A percentile compares a stretch with the other conserved stretches of the same genome.
phyloP scores from a whole-genome alignment of 2,329 filamentous ascomycete genomes.

The Harringtonia aguacate region DNA sequence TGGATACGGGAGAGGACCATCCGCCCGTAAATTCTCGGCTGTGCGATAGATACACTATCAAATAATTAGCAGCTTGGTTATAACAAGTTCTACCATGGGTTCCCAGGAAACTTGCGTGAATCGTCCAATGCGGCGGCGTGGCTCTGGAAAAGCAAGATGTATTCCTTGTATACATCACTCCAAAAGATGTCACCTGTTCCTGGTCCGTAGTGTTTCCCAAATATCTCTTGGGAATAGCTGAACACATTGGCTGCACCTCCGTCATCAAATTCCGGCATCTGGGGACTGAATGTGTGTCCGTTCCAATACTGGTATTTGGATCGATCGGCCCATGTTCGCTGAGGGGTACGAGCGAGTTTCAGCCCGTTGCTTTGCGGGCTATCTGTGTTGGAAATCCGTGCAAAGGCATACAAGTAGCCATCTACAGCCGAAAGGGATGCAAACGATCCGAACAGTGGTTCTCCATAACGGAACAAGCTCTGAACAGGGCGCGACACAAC shows the following conservation, averaged over 20 bases:
- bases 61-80: neutral
- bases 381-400: conserved; percentile 7
- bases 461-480: conserved; percentile 7
- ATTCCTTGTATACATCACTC: conserved; percentile 8
- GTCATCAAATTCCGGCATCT: conserved; percentile 7
- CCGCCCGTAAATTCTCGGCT: conserved; percentile 9
- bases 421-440: neutral
- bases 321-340: conserved; percentile 5
- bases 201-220: conserved; percentile 12
- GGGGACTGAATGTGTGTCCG: conserved; percentile 4
- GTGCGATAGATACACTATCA: conserved; percentile 8
- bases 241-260: conserved; percentile 10
- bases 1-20: conserved; percentile 6
- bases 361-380: conserved; percentile 10
- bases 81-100: neutral
- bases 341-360: conserved; percentile 11
- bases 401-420: conserved; percentile 12
- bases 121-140: conserved; percentile 9
- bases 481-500: conserved; percentile 3
- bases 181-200: conserved; percentile 11
- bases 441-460: conserved; percentile 11
- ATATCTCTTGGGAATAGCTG: conserved; percentile 6
- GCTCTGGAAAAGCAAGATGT: conserved; percentile 12
- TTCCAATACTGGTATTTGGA: conserved; percentile 10
- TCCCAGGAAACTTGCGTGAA: neutral